Conservation (phyloP, 176 grass and related monocot genomes). For the Saccharum officinarum region DNA sequence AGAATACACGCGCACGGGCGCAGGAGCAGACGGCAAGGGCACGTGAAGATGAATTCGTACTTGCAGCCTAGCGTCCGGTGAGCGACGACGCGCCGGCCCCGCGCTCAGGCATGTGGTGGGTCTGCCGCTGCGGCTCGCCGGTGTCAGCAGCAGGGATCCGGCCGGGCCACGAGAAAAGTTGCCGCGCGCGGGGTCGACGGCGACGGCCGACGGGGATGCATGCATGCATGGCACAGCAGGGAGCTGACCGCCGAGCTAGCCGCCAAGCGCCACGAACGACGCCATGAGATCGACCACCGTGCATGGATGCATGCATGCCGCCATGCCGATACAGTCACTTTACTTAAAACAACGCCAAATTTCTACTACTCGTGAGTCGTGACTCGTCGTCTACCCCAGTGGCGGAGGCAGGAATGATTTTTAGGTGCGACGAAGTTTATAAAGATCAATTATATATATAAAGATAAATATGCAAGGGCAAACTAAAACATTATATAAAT, state of each 20-base stretch:
- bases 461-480: no score
- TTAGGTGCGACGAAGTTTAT: no score
- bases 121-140: neutral
- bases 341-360: conserved; percentile 35
- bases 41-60: conserved; percentile 50
- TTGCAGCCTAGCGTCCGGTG: neutral
- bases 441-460: no score
- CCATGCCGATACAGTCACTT: conserved; percentile 19
- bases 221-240: neutral
- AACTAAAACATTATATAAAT: no score
- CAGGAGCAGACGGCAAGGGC: conserved; percentile 26
- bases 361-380: neutral
- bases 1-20: neutral
- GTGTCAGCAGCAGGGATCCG: conserved; percentile 26
- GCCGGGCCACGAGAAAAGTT: conserved; percentile 26
- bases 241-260: neutral
- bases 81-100: neutral
- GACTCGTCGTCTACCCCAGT: neutral
- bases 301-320: no score
- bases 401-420: no score
- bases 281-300: neutral
- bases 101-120: conserved; percentile 20
- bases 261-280: neutral
- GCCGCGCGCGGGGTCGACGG: neutral
- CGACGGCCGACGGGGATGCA: neutral